Base-by-base conservation (phyloP, 495 filamentous ascomycete genomes). In the Amniculicola lignicola region DNA sequence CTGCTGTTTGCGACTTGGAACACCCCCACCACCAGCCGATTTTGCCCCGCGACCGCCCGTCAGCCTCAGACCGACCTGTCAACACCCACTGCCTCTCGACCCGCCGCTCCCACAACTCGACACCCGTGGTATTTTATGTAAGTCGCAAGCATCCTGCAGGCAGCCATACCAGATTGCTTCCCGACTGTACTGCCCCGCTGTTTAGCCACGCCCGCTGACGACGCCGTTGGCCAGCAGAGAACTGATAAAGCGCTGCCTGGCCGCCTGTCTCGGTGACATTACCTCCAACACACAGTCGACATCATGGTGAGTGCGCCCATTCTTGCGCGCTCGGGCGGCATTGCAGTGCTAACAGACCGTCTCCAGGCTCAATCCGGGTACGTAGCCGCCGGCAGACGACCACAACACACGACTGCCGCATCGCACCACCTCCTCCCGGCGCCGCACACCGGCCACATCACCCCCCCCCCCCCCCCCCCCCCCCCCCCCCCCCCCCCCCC, bases 321-420 rank as follows among this genome's bases (percentile, higher is more conserved):
- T 9, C 12, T 15, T 10, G 1, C 1, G 16, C 11, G 12, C 24
- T 33, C 9, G 37, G 41, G 2, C n/a, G 6, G 21, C 1, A 42
- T 12, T 35, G 18, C 22, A 27, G 25, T 27, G 12, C 21, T 15
- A 7, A 9, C 6, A 12, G 18, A 16, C 1, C 7, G 9, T 31
- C 14, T 23, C 7, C 64, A 85, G 82, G 83, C 81, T 79, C 79
- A 82, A 82, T 84, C 82, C 70, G 82, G 82, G 82, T 85, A 74
- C 70, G 80, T 81, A 64, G 60, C 18, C 37, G n/a, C 44, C 24
- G 9, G 10, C 27, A 25, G 41, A 25, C 23, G 12, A 50, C 2
- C 37, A 40, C 37, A 19, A 40, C 37, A 19, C 37, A 40, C 37
- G 37, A 40, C 37, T 18, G 6, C 29, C 29, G 7, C n/a, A n/a